A percentile compares a stretch with the other conserved stretches of the same genome.
phyloP scores from a whole-genome alignment of 2,329 filamentous ascomycete genomes.

The Alternaria triticimaculans region DNA sequence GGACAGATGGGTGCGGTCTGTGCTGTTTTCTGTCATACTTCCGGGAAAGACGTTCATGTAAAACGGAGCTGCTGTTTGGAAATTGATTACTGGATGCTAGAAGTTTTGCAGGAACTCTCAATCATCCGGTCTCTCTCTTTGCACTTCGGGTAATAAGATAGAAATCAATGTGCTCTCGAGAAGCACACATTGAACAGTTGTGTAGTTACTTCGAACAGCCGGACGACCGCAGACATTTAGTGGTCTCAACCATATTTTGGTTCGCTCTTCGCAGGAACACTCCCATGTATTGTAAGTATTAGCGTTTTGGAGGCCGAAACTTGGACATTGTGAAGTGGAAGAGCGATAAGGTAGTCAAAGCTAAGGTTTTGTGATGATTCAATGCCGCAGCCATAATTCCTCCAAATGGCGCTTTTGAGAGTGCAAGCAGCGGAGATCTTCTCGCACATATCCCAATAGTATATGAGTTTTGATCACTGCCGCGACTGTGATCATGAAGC shows the following conservation, averaged over 20 bases:
- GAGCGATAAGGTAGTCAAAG: not conserved
- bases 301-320: not conserved
- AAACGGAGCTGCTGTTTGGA: not conserved
- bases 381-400: no score
- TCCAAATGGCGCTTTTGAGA: no score
- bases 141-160: not conserved
- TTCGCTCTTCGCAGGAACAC: not conserved
- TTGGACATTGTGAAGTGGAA: not conserved
- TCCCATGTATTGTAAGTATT: no score
- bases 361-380: no score
- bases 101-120: not conserved
- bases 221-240: not conserved
- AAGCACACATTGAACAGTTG: not conserved
- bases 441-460: no score
- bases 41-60: not conserved
- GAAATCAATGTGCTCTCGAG: not conserved
- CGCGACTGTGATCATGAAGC: no score
- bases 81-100: not conserved
- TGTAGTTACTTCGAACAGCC: fast-evolving
- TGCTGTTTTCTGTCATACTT: fast-evolving
- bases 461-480: no score
- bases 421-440: no score
- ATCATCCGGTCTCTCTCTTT: not conserved
- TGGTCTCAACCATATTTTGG: fast-evolving
- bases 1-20: not conserved